Base-by-base conservation (phyloP, 2,329 filamentous ascomycete species). In the Arthrobotrys conoides region DNA sequence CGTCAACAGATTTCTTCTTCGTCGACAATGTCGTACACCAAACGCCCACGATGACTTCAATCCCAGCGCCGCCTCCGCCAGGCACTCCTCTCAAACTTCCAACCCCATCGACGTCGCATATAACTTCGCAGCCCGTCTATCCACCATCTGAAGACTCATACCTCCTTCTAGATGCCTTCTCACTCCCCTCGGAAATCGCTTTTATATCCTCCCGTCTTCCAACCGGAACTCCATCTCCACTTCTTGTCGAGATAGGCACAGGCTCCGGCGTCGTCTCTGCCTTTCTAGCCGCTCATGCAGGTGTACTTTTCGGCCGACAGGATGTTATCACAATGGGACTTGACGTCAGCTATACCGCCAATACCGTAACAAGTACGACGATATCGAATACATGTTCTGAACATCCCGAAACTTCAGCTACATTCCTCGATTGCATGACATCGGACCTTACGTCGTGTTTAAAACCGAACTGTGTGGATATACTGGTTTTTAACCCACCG, bases 141-240 rank as follows among this genome's bases (percentile, higher is more conserved):
- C 94, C 97, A 83, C 96, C 96, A 41, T 92, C 95, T 10, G 96
- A 99, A 85, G 96, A 99, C 86, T 97, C 94, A 4, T 99, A 93
- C 83, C 89, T 99, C 53, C 89, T 99, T 61, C 89, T 99, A 33
- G 95, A 99, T 85, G 97, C 94, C 0, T 88, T 99, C 53, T 95
- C 94, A 0, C 91, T 91, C 0, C 76, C 87, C 0, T 84, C 88
- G 1, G 93, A 97, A 85, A 89, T 87, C 3, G 81, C 86, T 24
- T 97, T 93, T 84, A 89, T 97, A 20, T 86, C 87, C 18, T 73
- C 85, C 4, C 89, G 89, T 51, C 96, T 97, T 83, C 73, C 82
- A n/a, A 20, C 67, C 44, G 68, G 80, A 20, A 79, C 81, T 36
- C 81, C 86, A 0, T 83, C 86, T 0, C 90, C 91, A 0, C 85